Evolutionary conservation across 371 early-diverging fungal species (phyloP).

Genomic region (Choanephora cucurbitarum): DNA sequence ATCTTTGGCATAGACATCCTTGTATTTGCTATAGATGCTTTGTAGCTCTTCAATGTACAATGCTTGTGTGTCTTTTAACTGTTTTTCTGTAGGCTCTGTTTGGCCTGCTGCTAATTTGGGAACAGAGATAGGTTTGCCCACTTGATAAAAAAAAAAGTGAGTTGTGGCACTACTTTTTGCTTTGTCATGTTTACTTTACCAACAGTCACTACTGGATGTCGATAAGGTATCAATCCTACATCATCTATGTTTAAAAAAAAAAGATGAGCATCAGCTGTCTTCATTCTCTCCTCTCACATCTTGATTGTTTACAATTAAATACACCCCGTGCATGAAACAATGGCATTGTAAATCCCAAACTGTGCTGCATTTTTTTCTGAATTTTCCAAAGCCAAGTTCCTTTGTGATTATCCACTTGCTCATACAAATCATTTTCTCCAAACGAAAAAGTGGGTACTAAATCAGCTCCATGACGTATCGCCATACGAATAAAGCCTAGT

Average conservation of each 20-base stretch:
- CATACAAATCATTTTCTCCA: slow-evolving; percentile 81
- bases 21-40: slow-evolving; percentile 64
- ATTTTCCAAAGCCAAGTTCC: slow-evolving; percentile 47
- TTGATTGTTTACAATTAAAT: slow-evolving; percentile 54
- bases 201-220: slow-evolving; percentile 48
- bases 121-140: slow-evolving; percentile 69
- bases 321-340: slow-evolving; percentile 70
- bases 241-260: too few relatives aligned
- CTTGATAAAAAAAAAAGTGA: slow-evolving; percentile 21
- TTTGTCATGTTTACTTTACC: slow-evolving; percentile 23
- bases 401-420: slow-evolving; percentile 49
- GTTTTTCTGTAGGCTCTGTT: slow-evolving; percentile 57
- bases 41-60: slow-evolving; percentile 63
- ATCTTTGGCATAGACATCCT: slow-evolving; percentile 66
- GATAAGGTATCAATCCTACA: slow-evolving; percentile 57
- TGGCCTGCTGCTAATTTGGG: slow-evolving; percentile 40
- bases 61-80: slow-evolving; percentile 57
- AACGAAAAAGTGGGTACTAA: slow-evolving; percentile 75
- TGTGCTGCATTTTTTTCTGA: slow-evolving; percentile 58
- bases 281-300: too few relatives aligned
- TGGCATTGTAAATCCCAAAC: slow-evolving; percentile 64
- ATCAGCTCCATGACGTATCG: slow-evolving; percentile 63
- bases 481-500: slow-evolving; percentile 75
- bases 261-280: too few relatives aligned
- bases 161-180: slow-evolving; percentile 1